A percentile compares a stretch with the other conserved stretches of the same genome.
phyloP scores from a whole-genome alignment of 2,329 filamentous ascomycete species.

The Talaromyces verruculosus region DNA sequence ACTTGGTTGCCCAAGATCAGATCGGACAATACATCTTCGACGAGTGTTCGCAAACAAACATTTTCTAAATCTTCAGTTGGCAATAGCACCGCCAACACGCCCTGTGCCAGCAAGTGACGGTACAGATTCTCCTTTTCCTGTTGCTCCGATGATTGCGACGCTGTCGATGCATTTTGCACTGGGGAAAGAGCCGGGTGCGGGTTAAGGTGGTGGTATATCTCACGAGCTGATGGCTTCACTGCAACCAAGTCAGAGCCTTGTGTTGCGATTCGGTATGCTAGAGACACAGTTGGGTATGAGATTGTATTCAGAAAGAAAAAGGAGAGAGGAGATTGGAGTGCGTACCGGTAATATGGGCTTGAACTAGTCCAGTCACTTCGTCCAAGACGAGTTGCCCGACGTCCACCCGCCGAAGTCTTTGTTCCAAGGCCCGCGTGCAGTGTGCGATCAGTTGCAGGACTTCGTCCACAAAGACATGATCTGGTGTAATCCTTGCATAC shows the following conservation, averaged over 20 bases:
- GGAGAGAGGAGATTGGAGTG: slow-evolving; percentile 19
- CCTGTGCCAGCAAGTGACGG: slow-evolving; percentile 83
- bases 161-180: slow-evolving; percentile 60
- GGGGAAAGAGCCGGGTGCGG: slow-evolving; percentile 80
- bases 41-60: slow-evolving; percentile 75
- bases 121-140: slow-evolving; percentile 76
- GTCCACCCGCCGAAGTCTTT: slow-evolving; percentile 79
- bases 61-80: slow-evolving; percentile 93
- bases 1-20: slow-evolving; percentile 82
- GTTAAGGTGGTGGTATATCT: slow-evolving; percentile 79
- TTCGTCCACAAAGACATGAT: slow-evolving; percentile 84
- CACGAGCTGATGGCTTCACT: slow-evolving; percentile 61
- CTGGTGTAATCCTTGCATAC: slow-evolving; percentile 90
- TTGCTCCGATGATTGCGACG: slow-evolving; percentile 59
- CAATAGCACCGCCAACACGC: slow-evolving; percentile 75
- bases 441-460: slow-evolving; percentile 89
- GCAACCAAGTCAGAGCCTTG: slow-evolving; percentile 59
- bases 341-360: slow-evolving; percentile 76
- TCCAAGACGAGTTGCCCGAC: slow-evolving; percentile 80
- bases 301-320: slow-evolving; percentile 7
- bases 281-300: slow-evolving; percentile 26
- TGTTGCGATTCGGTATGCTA: slow-evolving; percentile 72
- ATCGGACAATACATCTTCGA: slow-evolving; percentile 85
- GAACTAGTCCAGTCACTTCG: slow-evolving; percentile 78
- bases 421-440: slow-evolving; percentile 82